Evolutionary conservation across 306 rosid species (phyloP), one percentile per base, ranked within the genome.

Genomic region (Quercus agrifolia): DNA sequence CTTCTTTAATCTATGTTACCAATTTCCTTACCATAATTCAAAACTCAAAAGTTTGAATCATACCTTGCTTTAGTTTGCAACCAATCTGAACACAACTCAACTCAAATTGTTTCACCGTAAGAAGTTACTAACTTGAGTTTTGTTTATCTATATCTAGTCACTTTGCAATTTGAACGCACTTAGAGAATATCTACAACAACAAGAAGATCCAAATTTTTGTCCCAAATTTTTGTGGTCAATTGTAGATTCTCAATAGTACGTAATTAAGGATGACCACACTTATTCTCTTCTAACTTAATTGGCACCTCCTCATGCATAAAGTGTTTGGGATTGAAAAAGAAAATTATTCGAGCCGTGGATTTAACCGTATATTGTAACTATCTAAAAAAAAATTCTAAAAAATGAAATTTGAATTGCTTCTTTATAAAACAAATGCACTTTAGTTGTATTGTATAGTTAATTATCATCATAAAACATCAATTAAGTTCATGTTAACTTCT

Each of bases 291-390:
- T 38, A 38, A 2, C 2, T 38, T 38, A 38, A 38, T 38, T 38
- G 9, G 3, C 46, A 38, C 11, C 0, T 7, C 0, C 0, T 7
- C 46, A 2, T 38, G 11, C 3, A 35, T 35, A 6, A 35, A 35
- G 2, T 6, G 8, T 6, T 35, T 6, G 2, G 0, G 0, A 1
- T 35, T 5, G 6, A 35, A 0, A 2, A 6, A 35, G 0, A 35
- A 35, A 35, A 5, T 35, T 35, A 2, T 35, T 6, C 2, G 8
- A 35, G 41, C 0, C 0, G 2, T 5, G 2, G 0, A 6, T 35
- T 35, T 35, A 6, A 35, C 41, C 1, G 41, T 8, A 0, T 7
- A 38, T 7, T 38, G 11, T 38, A 38, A 8, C 11, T 7, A 38
- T 38, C 3, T 31, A 38, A 7, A 38, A 38, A 38, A 7, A 38